These are phyloP conservation scores for Aegle marmelos DNA, from an alignment of 345 rosid genomes.

Conservation along the genomic window DNA sequence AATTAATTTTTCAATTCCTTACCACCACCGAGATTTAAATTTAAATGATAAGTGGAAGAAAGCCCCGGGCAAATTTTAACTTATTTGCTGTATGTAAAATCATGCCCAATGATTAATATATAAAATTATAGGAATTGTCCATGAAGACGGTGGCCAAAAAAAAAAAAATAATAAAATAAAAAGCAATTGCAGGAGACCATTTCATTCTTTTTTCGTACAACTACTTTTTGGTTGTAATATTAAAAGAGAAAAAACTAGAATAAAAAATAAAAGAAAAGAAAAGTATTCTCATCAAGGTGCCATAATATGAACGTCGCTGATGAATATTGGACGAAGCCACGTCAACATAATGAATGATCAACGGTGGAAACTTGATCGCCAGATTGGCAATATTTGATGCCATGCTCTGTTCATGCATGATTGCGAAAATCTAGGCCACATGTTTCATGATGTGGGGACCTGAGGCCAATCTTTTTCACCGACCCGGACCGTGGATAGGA, in stretches of 20 bases:
- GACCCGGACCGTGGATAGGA: background rate
- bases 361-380: conserved; percentile 2
- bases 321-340: background rate
- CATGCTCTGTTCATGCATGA: background rate
- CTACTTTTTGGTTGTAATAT: background rate
- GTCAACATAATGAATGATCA: background rate
- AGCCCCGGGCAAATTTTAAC: no score
- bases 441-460: conserved; percentile 27
- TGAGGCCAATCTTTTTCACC: conserved; percentile 25
- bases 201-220: background rate
- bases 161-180: background rate
- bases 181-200: conserved; percentile 1
- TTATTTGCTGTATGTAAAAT: no score
- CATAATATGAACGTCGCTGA: background rate
- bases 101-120: background rate
- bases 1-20: no score
- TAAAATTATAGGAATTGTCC: background rate
- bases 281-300: background rate
- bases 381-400: background rate
- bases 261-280: no score
- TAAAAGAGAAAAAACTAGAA: background rate
- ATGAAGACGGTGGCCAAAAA: background rate
- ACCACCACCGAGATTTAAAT: no score
- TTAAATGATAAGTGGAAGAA: no score
- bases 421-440: conserved; percentile 20